Conservation (phyloP, 202 grass and related monocot species). For the Panicum virgatum region DNA sequence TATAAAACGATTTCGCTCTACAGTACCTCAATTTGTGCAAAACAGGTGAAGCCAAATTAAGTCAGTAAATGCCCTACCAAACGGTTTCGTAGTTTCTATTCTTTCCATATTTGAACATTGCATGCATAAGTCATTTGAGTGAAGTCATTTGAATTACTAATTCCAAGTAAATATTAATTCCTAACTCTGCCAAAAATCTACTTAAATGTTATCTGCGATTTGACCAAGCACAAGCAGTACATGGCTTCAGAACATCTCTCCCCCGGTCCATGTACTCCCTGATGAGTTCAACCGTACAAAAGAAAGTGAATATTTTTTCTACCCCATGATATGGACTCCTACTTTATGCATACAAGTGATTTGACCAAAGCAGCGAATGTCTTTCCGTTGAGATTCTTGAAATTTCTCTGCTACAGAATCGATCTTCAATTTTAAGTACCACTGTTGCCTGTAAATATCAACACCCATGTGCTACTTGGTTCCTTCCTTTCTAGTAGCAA, state of each 20-base stretch:
- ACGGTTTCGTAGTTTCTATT: neutral
- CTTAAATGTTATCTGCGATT: neutral
- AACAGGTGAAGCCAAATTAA: too few species aligned
- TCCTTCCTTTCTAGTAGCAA: conserved; percentile 34
- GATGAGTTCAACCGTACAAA: neutral
- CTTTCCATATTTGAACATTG: neutral
- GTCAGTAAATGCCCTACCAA: too few species aligned
- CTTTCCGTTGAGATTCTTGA: neutral
- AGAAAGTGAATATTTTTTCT: neutral
- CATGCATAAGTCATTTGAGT: neutral
- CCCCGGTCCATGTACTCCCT: neutral
- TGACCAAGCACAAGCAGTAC: neutral
- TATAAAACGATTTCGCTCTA: too few species aligned
- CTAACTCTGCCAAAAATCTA: neutral
- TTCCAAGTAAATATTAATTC: too few species aligned
- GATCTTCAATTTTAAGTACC: conserved; percentile 9
- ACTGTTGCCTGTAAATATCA: conserved; percentile 21
- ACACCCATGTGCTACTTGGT: conserved; percentile 4
- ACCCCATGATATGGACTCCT: neutral
- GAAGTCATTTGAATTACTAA: too few species aligned
- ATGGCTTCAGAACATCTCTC: neutral
- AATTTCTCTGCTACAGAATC: neutral
- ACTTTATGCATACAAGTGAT: neutral
- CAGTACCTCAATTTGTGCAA: too few species aligned
- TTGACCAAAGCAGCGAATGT: conserved; percentile 15